A percentile compares a stretch with the other conserved stretches of the same genome.
These are phyloP conservation scores for Thuidium tamariscinum DNA, from an alignment of 225 moss, liverwort and hornwort species.

Conservation along the genomic window DNA sequence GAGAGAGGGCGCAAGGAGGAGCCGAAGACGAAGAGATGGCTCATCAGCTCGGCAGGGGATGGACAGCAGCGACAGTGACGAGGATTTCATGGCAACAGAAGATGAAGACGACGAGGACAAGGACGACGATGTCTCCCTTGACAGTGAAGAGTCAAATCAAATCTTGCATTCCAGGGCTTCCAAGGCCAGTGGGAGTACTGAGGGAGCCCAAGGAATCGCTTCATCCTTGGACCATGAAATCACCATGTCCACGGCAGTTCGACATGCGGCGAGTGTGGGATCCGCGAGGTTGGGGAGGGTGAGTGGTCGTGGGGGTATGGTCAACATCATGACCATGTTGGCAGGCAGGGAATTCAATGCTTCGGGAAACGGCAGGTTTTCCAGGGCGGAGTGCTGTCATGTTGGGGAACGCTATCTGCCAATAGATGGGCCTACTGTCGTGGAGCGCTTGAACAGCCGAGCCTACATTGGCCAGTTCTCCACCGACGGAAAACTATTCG, in stretches of 20 bases:
- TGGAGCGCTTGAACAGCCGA: constrained; percentile 55
- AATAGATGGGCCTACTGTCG: constrained; percentile 50
- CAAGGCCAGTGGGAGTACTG: background rate
- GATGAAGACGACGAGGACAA: background rate
- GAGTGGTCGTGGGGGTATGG: constrained; percentile 25
- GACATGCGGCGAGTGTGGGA: constrained; percentile 32
- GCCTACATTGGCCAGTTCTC: constrained; percentile 90
- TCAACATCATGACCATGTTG: constrained; percentile 55
- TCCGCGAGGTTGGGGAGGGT: constrained; percentile 54
- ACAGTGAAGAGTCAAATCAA: background rate
- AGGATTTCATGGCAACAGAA: background rate
- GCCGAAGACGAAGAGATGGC: background rate
- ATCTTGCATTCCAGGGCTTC: background rate
- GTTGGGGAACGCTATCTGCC: constrained; percentile 59
- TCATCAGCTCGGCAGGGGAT: background rate
- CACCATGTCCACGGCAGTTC: constrained; percentile 32
- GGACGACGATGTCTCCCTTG: background rate
- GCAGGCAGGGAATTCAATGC: constrained; percentile 71
- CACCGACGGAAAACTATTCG: constrained; percentile 58
- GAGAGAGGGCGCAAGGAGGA: background rate
- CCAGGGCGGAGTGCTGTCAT: constrained; percentile 73
- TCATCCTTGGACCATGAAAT: constrained; percentile 30
- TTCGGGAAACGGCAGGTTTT: constrained; percentile 59
- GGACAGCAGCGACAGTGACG: constrained; percentile 11
- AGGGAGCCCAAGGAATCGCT: background rate